Conservation (phyloP, 352 stramenopile genomes). For the Globisporangium ultimum region DNA sequence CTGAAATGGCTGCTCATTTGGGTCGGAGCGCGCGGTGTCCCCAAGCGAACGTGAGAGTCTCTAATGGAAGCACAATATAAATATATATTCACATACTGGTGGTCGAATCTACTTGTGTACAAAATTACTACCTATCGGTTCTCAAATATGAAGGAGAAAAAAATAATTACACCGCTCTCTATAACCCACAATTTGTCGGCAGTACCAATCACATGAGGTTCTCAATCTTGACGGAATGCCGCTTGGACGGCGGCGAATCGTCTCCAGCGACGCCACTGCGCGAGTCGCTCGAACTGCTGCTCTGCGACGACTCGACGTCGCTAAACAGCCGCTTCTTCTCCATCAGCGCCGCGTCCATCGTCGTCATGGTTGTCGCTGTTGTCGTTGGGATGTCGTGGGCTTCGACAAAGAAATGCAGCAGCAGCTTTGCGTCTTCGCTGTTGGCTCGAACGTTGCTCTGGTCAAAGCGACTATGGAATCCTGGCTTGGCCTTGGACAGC, state of each 20-base stretch:
- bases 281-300: conserved; percentile 8
- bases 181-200: background rate
- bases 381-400: conserved; percentile 22
- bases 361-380: background rate
- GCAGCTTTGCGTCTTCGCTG: conserved; percentile 67
- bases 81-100: conserved; percentile 11
- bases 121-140: conserved; percentile 4
- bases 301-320: conserved; percentile 22
- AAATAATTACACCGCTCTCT: conserved; percentile 20
- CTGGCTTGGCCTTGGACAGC: conserved; percentile 10
- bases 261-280: conserved; percentile 7
- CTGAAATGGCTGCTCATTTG: conserved; percentile 84
- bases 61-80: conserved; percentile 3
- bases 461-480: too few species aligned
- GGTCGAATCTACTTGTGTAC: conserved; percentile 17
- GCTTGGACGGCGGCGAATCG: conserved; percentile 32
- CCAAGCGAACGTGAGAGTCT: background rate
- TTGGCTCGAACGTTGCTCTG: conserved; percentile 18
- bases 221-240: conserved; percentile 37
- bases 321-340: conserved; percentile 60
- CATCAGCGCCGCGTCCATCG: background rate
- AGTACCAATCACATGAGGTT: conserved; percentile 16
- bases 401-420: conserved; percentile 75
- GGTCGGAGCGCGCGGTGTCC: conserved; percentile 38
- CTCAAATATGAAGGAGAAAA: too few species aligned